Evolutionary conservation across 192 early-diverging fungal genomes (phyloP), one percentile per base, ranked within the genome.

Genomic region (Backusella liffmaniae): DNA sequence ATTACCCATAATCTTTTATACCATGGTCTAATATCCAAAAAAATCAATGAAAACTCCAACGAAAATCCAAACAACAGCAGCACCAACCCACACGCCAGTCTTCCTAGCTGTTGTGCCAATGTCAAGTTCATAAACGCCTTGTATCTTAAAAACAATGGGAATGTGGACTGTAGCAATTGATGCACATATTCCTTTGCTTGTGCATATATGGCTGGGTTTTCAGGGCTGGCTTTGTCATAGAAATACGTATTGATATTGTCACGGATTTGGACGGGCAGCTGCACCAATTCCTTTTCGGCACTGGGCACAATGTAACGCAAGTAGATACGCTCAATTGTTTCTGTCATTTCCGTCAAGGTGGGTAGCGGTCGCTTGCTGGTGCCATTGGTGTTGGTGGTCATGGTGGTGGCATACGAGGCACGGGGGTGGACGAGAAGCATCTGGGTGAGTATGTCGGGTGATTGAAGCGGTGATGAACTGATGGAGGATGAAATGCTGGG

Each of bases 251-350:
- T 51, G n/a, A 84, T 84, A 15, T 30, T 34, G 21, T 62, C 74
- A 23, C 83, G 83, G 12, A 90, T 77, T 1, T 62, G 21, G 0
- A 35, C 53, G 1, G 90, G 86, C 34, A 91, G 70, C 5, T 77
- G 70, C 8, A 53, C 29, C 15, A 91, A 66, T 34, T 85, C 83
- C 66, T 86, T 87, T 67, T 86, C 86, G 0, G 88, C 88, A 46
- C 80, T 77, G 0, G 82, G 84, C 21, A 82, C 81, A 23, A 91
- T 80, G 49, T 90, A 91, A 41, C 83, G 82, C 49, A 78, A 77
- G 39, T 86, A 89, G 26, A 91, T 91, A 1, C 83, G 79, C 67
- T 91, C 88, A 4, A 88, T 86, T 1, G 85, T 79, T 44, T 84
- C 78, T 30, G 79, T 83, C 46, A 90, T 77, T 46, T 89, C 89